These are phyloP conservation scores for Cercospora brassicicola DNA, from an alignment of 2,329 filamentous ascomycete genomes.

Conservation along the genomic window DNA sequence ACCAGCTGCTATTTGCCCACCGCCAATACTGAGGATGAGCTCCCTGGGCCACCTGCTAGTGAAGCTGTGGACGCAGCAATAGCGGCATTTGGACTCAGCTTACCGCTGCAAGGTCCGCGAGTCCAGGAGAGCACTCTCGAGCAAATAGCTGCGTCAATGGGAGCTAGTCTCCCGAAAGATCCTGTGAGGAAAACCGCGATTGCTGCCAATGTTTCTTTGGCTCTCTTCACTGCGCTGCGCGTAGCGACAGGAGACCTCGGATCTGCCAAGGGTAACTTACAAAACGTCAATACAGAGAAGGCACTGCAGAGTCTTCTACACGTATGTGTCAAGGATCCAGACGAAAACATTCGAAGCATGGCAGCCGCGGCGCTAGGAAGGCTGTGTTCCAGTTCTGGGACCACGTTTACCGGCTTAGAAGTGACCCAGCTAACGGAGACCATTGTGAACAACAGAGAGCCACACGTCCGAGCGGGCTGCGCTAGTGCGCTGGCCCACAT, in stretches of 20 bases:
- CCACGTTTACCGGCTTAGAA: conserved; percentile 81
- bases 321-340: conserved; percentile 75
- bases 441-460: conserved; percentile 90
- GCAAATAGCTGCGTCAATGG: conserved; percentile 85
- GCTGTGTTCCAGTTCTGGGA: conserved; percentile 81
- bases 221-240: conserved; percentile 75
- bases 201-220: conserved; percentile 82
- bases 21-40: conserved; percentile 28
- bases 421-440: conserved; percentile 91
- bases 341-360: conserved; percentile 81
- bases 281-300: conserved; percentile 74
- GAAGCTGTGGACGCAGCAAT: conserved; percentile 95
- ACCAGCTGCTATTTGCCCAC: conserved; percentile 68
- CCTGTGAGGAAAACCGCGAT: conserved; percentile 87
- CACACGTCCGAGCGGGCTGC: conserved; percentile 88
- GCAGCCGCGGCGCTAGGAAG: conserved; percentile 83
- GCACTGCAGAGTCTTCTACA: conserved; percentile 67
- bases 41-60: conserved; percentile 77
- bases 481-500: conserved; percentile 91
- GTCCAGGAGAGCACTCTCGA: conserved; percentile 96
- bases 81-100: conserved; percentile 84
- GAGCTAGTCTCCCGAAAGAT: conserved; percentile 78
- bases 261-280: conserved; percentile 70
- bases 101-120: conserved; percentile 83
- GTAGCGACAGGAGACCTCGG: conserved; percentile 80